phyloP scores from a whole-genome alignment of 805 yeast genomes.

The Metschnikowia arizonensis region DNA sequence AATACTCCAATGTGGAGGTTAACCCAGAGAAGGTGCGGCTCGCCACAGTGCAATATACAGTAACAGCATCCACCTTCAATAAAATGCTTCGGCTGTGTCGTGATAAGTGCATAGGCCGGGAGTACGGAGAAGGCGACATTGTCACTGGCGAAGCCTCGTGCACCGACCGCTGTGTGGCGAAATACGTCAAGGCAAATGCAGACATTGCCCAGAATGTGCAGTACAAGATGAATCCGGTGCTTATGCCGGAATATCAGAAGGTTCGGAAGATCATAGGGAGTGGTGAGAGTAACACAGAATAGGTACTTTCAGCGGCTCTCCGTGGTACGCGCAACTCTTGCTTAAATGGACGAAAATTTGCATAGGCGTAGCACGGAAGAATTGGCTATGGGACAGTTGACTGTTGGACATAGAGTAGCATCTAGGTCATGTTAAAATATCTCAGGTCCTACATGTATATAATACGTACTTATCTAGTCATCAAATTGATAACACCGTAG shows the following conservation, averaged over 20 bases:
- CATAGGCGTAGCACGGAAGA: too few species aligned
- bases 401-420: too few species aligned
- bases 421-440: too few species aligned
- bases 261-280: slow-evolving; percentile 10
- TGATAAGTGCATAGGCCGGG: slow-evolving; percentile 77
- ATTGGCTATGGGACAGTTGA: too few species aligned
- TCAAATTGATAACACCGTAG: not conserved
- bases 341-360: not conserved
- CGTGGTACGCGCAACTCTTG: too few species aligned
- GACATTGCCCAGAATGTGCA: slow-evolving; percentile 53
- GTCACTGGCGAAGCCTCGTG: slow-evolving; percentile 82
- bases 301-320: too few species aligned
- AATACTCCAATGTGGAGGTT: slow-evolving; percentile 43
- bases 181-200: slow-evolving; percentile 71
- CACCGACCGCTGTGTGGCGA: slow-evolving; percentile 80
- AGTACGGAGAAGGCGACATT: slow-evolving; percentile 79
- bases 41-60: slow-evolving; percentile 66
- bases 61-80: slow-evolving; percentile 41
- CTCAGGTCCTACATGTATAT: not conserved
- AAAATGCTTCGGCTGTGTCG: slow-evolving; percentile 60
- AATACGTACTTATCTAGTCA: slow-evolving; percentile 1
- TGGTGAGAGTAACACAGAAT: not conserved
- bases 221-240: slow-evolving; percentile 16
- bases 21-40: slow-evolving; percentile 57
- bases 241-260: slow-evolving; percentile 42